Evolutionary conservation across 2,329 filamentous ascomycete species (phyloP), one percentile per base, ranked within the genome.

Genomic region (Apiospora pterosperma): DNA sequence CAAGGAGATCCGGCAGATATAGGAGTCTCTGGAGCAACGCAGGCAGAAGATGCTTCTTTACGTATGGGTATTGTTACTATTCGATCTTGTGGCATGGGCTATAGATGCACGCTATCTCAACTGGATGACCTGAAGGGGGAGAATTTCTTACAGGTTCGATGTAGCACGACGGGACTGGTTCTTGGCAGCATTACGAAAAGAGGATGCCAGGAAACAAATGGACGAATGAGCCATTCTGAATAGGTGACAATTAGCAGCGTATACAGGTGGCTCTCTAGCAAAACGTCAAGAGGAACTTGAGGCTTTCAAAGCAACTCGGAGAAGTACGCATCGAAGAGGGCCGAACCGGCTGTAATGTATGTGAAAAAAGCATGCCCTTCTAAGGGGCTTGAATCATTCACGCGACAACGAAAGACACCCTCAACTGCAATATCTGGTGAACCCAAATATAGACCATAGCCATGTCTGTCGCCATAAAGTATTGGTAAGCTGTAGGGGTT

Each of bases 1-100:
- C 61, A 95, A 95, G 78, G 92, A 97, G 69, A 90, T 94, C 60
- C 88, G 89, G 74, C 92, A 96, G 78, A 93, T 97, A 74, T 96
- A 85, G 79, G 64, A n/a, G 19, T 34, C 38, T 55, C 28, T 55
- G 48, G 48, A 55, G 48, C 16, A 34, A 34, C 1, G 25, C 48
- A 25, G 48, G 16, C 48, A 55, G 19, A 34, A 31, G 28, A 16
- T 34, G 25, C 25, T 55, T 55, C 48, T 16, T 28, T n/a, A 55
- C 28, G 2, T 34, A 34, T 55, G 48, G 48, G 4, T 55, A 55
- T 28, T 55, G 28, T 34, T 55, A 19, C 25, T n/a, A 7, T 12
- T 55, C 16, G 48, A 55, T 19, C 5, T 55, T 19, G 28, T 55
- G 7, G 48, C 48, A 55, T 55, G 48, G 48, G 28, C 19, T n/a